Evolutionary conservation across 2,329 filamentous ascomycete genomes (phyloP).

Genomic region (Dactylonectria macrodidyma): DNA sequence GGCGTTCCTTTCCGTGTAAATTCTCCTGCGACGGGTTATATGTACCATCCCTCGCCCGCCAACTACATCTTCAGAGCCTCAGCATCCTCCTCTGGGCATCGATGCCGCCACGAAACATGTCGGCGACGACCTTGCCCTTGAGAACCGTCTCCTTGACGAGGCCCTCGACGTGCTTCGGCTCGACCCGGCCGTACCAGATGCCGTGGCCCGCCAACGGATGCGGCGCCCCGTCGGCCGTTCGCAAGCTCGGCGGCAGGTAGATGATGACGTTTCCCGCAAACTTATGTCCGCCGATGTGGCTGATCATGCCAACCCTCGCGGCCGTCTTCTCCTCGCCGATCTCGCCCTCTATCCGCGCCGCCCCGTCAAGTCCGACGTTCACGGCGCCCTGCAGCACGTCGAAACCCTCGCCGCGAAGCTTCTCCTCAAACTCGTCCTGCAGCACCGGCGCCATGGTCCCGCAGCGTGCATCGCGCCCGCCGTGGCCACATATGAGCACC

Average conservation of each 20-base stretch:
- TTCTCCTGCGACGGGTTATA: slow-evolving; percentile 33
- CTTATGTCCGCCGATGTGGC: slow-evolving; percentile 88
- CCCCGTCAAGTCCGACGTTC: slow-evolving; percentile 45
- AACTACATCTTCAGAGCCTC: slow-evolving; percentile 52
- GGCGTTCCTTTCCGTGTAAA: slow-evolving; percentile 2
- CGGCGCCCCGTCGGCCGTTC: slow-evolving; percentile 57
- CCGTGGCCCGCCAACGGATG: slow-evolving; percentile 79
- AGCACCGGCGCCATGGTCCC: slow-evolving; percentile 85
- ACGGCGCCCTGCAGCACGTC: slow-evolving; percentile 64
- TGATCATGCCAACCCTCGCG: slow-evolving; percentile 79
- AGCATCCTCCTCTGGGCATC: slow-evolving; percentile 67
- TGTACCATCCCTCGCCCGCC: slow-evolving; percentile 13
- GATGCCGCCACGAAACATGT: slow-evolving; percentile 82
- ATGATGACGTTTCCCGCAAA: slow-evolving; percentile 89
- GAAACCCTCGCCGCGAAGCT: slow-evolving; percentile 66
- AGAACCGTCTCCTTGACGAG: slow-evolving; percentile 80
- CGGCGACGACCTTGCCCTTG: slow-evolving; percentile 76
- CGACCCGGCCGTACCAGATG: slow-evolving; percentile 87
- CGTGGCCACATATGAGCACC: slow-evolving; percentile 92
- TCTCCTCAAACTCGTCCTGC: slow-evolving; percentile 76
- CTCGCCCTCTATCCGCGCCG: slow-evolving; percentile 40
- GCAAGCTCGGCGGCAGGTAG: slow-evolving; percentile 76
- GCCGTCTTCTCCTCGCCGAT: slow-evolving; percentile 45
- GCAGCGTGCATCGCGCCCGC: slow-evolving; percentile 84
- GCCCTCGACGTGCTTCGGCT: slow-evolving; percentile 82